Conservation (phyloP, 306 rosid genomes). For the cucumber (Cucumis sativus) region Cucumber_9930_V3 NC_026657.2:33706501-33707000, state of each 20-base stretch:
- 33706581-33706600: neutral
- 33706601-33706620: neutral
- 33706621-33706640: neutral
- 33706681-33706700: neutral
- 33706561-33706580: neutral
- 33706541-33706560: too few relatives aligned
- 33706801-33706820: conserved; percentile 9
- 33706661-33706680: neutral
- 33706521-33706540: too few relatives aligned
- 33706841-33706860: conserved; percentile 27
- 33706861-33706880: conserved; percentile 28
- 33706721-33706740: neutral
- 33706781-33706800: conserved; percentile 4
- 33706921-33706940: neutral
- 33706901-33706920: too few relatives aligned
- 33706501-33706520: too few relatives aligned
- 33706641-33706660: neutral
- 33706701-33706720: too few relatives aligned
- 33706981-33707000: neutral
- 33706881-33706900: conserved; percentile 1
- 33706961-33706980: neutral
- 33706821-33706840: conserved; percentile 33
- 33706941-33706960: neutral
- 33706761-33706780: too few relatives aligned
- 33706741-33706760: too few relatives aligned